phyloP scores from a whole-genome alignment of 2,329 filamentous ascomycete genomes.

The Exserohilum turcica region DNA sequence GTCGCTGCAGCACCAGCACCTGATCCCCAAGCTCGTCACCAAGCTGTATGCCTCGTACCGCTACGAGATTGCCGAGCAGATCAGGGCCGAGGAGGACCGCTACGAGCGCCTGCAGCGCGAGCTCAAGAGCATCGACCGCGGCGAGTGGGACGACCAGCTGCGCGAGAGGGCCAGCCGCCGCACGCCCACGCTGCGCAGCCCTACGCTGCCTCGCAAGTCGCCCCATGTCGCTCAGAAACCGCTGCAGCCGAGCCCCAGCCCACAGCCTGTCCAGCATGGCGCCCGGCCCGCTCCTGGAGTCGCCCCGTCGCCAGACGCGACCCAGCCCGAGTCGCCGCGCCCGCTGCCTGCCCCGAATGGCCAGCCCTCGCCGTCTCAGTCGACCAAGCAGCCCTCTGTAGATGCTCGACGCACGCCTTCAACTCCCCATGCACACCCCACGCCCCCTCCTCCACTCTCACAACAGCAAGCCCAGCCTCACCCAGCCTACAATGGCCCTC shows the following conservation, averaged over 20 bases:
- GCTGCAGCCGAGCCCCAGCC: conserved; percentile 14
- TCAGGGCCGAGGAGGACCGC: conserved; percentile 73
- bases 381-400: conserved; percentile 27
- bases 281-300: conserved; percentile 11
- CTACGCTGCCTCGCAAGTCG: conserved; percentile 32
- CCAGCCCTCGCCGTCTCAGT: conserved; percentile 33
- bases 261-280: conserved; percentile 16
- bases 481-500: conserved; percentile 35
- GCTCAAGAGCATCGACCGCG: conserved; percentile 69
- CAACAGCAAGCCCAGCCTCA: conserved; percentile 18
- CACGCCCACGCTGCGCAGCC: conserved; percentile 29
- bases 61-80: conserved; percentile 69
- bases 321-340: conserved; percentile 3
- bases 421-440: conserved; percentile 22
- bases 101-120: conserved; percentile 70
- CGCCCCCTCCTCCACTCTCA: conserved; percentile 19
- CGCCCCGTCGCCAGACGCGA: conserved; percentile 15
- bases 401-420: conserved; percentile 23
- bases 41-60: conserved; percentile 78
- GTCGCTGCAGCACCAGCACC: conserved; percentile 67
- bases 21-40: conserved; percentile 72
- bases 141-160: conserved; percentile 57
- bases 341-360: conserved; percentile 19
- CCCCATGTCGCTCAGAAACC: conserved; percentile 29
- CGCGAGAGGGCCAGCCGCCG: conserved; percentile 30